Evolutionary conservation across 441 rosid genomes (phyloP).

Genomic region (Corymbia calophylla): DNA sequence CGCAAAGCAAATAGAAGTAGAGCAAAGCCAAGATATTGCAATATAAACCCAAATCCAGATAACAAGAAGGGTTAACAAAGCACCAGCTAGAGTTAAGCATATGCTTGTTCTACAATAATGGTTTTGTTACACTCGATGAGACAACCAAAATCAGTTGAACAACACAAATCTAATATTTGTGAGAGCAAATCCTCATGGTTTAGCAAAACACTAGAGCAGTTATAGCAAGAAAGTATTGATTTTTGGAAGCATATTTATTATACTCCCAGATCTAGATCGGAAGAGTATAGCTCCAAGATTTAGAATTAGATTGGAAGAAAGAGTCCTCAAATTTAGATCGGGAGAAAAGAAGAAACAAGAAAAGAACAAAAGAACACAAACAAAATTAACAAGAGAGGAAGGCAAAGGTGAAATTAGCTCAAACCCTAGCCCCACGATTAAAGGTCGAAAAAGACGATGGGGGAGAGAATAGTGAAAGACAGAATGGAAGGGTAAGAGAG

Average conservation of each 20-base stretch:
- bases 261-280: no score
- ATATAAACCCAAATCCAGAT: background rate
- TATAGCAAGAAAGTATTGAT: fast-evolving
- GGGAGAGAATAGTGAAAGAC: background rate
- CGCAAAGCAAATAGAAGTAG: background rate
- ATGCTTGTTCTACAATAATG: background rate
- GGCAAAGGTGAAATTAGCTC: no score
- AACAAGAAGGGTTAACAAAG: background rate
- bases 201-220: fast-evolving
- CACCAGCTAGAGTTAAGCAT: background rate
- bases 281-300: no score
- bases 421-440: no score
- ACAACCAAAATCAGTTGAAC: no score
- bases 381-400: no score
- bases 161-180: background rate
- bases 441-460: background rate
- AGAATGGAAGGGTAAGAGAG: background rate
- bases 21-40: background rate
- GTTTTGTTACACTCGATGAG: no score
- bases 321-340: no score
- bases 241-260: background rate
- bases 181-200: background rate
- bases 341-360: background rate
- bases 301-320: fast-evolving
- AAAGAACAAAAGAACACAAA: no score